Evolutionary conservation across 2,329 filamentous ascomycete species (phyloP), one percentile per base, ranked within the genome.

Genomic region (Chalaropsis ovoidea): DNA sequence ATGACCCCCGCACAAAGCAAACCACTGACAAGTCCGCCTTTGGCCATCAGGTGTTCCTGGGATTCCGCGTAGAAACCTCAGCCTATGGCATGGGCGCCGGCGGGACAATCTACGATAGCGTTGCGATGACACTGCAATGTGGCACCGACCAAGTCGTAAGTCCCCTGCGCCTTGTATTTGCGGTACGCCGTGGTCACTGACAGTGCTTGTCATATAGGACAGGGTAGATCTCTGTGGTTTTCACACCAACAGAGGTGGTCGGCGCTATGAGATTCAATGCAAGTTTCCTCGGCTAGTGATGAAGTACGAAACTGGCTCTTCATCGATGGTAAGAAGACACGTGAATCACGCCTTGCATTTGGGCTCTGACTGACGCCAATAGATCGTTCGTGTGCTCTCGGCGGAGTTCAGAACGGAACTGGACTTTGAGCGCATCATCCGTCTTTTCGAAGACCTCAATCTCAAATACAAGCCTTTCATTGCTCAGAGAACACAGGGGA

Each of bases 221-320:
- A 60, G 47, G 15, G 58, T 67, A 22, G 63, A 67, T 43, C 42
- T 67, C 19, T 67, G 66, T 27, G 54, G 47, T 2, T 61, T 67
- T 27, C 47, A 42, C 15, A 49, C 15, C 10, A 52, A 47, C 31
- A 56, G 43, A 7, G 63, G 56, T 31, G 42, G 41, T 7, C 63
- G 66, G 35, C 64, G 67, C 3, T 68, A 68, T 58, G 64, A 68
- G 11, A 56, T 68, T 6, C 67, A 68, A 22, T 64, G 61, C 56
- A 56, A 58, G 22, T 64, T 61, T 52, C 67, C 67, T 6, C 58
- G 62, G 19, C 61, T 68, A 27, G 47, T 68, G 1, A 64, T 68
- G 42, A 68, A 68, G 58, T 68, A 64, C 24, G 64, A 61, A 35
- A 43, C 65, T 31, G 47, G 56, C 43, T 27, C 64, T 0, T 61